phyloP scores from a whole-genome alignment of 306 rosid species.

The Cucumis melo region DNA sequence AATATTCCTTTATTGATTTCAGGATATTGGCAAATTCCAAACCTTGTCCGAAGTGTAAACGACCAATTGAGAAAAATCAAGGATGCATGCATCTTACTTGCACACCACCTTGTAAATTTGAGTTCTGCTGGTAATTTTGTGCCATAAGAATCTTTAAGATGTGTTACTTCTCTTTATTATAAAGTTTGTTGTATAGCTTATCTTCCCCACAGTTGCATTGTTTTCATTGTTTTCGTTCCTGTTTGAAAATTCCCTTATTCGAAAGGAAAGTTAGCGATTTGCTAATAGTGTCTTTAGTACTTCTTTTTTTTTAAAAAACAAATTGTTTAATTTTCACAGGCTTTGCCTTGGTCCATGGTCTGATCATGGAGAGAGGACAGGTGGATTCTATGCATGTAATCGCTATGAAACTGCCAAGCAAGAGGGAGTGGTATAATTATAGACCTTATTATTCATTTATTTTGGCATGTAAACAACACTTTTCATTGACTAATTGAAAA shows the following conservation, averaged over 20 bases:
- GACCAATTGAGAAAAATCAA: constrained; percentile 73
- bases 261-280: neutral
- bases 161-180: neutral
- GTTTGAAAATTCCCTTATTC: neutral
- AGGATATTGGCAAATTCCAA: constrained; percentile 77
- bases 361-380: constrained; percentile 27
- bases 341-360: constrained; percentile 65
- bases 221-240: neutral
- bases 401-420: constrained; percentile 23
- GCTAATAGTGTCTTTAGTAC: neutral
- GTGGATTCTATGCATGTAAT: constrained; percentile 48
- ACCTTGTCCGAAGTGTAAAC: constrained; percentile 88
- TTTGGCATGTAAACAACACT: too few relatives aligned
- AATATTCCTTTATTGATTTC: constrained; percentile 7
- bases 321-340: constrained; percentile 30
- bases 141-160: neutral
- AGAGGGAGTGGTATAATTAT: constrained; percentile 16
- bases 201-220: neutral
- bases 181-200: neutral
- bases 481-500: too few relatives aligned
- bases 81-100: constrained; percentile 95
- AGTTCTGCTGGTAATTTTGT: constrained; percentile 58
- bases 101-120: constrained; percentile 68
- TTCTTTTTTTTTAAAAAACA: too few relatives aligned
- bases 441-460: neutral